phyloP scores from a whole-genome alignment of 495 filamentous ascomycete genomes.

The Aspergillus sclerotioniger region DNA sequence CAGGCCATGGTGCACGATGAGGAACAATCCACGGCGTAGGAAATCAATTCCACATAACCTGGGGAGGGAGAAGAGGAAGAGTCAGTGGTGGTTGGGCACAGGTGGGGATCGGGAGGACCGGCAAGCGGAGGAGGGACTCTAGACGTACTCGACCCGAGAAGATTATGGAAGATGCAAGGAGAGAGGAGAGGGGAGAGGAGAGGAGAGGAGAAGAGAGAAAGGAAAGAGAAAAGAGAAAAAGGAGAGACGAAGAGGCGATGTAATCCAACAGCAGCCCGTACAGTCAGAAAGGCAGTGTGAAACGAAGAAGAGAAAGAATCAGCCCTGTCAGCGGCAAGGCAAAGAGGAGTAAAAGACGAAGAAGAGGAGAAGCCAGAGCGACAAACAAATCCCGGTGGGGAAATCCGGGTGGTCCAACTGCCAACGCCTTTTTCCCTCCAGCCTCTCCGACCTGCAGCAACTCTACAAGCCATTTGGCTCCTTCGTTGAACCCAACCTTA shows the following conservation, averaged over 20 bases:
- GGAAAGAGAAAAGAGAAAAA: neutral
- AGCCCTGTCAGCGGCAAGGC: neutral
- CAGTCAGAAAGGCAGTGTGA: neutral
- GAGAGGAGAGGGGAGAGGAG: slow-evolving; percentile 1
- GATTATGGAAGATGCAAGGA: slow-evolving; percentile 16
- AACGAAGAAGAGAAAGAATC: no score
- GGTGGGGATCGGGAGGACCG: slow-evolving; percentile 12
- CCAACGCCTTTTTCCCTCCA: no score
- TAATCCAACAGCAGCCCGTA: neutral
- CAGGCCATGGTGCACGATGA: slow-evolving; percentile 40
- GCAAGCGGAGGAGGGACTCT: slow-evolving; percentile 7
- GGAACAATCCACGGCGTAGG: slow-evolving; percentile 1
- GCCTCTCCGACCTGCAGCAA: no score
- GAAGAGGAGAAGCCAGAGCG: neutral
- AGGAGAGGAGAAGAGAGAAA: slow-evolving; percentile 7
- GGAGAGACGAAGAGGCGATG: slow-evolving; percentile 7
- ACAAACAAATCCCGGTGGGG: neutral
- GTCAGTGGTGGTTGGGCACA: slow-evolving; percentile 9
- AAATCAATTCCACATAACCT: slow-evolving; percentile 14
- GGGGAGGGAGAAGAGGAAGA: slow-evolving; percentile 7
- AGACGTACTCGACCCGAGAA: slow-evolving; percentile 4
- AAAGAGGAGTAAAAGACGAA: neutral
- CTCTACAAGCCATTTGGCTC: no score
- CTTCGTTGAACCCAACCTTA: neutral
- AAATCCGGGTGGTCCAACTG: no score